Conservation (phyloP, 768 basidiomycete genomes). For the Lentinula edodes region DNA sequence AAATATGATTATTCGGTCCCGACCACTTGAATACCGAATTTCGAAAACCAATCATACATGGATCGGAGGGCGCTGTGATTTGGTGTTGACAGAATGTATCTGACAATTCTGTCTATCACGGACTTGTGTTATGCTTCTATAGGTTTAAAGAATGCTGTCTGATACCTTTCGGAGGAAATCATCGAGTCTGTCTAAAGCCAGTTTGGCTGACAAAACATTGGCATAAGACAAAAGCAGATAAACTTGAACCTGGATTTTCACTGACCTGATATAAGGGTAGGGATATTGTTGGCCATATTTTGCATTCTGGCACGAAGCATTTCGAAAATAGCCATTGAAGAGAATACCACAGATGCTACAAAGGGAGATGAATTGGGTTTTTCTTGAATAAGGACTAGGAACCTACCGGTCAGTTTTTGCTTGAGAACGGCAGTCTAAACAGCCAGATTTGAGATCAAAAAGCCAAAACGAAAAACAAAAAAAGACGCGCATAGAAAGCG, state of each 20-base stretch:
- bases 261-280: slow-evolving; percentile 19
- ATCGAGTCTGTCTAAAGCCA: slow-evolving; percentile 45
- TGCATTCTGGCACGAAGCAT: slow-evolving; percentile 34
- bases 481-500: slow-evolving; percentile 32
- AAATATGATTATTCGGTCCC: slow-evolving; percentile 23
- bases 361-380: neutral
- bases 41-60: slow-evolving; percentile 27
- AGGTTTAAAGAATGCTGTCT: neutral
- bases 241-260: neutral
- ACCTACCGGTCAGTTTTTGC: slow-evolving; percentile 11
- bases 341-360: slow-evolving; percentile 21
- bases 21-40: slow-evolving; percentile 37
- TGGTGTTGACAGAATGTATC: slow-evolving; percentile 17
- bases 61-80: neutral
- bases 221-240: neutral
- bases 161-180: slow-evolving; percentile 35
- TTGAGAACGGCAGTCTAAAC: slow-evolving; percentile 8
- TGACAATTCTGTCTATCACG: slow-evolving; percentile 25
- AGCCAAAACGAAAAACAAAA: neutral
- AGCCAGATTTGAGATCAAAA: neutral
- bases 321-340: slow-evolving; percentile 39
- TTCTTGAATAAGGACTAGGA: neutral
- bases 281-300: slow-evolving; percentile 22
- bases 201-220: slow-evolving; percentile 28
- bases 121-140: too few relatives aligned